Conservation (phyloP, 2,329 filamentous ascomycete genomes). For the Exophiala spinifera region DNA sequence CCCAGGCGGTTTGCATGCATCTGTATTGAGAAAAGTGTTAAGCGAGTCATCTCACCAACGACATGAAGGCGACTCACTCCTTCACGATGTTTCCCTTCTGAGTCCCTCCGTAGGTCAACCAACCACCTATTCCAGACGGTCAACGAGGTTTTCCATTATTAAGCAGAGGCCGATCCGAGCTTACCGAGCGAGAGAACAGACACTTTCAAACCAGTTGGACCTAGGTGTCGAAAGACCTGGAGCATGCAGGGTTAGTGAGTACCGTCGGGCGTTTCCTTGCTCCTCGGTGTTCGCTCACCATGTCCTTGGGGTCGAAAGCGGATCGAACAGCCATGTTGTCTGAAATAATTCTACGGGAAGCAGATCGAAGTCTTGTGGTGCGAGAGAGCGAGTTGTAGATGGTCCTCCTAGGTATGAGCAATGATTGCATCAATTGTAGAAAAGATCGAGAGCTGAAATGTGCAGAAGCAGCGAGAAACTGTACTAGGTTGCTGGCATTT, state of each 20-base stretch:
- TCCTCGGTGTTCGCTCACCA: slow-evolving; percentile 7
- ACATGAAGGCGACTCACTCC: slow-evolving; percentile 40
- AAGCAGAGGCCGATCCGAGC: background rate
- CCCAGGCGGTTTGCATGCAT: slow-evolving; percentile 54
- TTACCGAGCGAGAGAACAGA: slow-evolving; percentile 64
- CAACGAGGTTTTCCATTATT: background rate
- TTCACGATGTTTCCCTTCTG: slow-evolving; percentile 61
- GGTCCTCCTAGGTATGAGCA: background rate
- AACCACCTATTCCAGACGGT: slow-evolving; percentile 32
- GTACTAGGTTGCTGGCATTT: background rate
- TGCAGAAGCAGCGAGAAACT: background rate
- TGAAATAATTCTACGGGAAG: slow-evolving; percentile 3
- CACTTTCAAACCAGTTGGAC: slow-evolving; percentile 68
- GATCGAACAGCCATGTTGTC: slow-evolving; percentile 25
- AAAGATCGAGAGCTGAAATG: background rate
- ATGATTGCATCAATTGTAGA: background rate
- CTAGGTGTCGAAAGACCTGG: slow-evolving; percentile 59
- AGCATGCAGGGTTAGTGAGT: background rate
- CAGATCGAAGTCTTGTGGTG: background rate
- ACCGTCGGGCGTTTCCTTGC: background rate
- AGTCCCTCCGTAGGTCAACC: slow-evolving; percentile 49
- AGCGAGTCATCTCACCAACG: background rate
- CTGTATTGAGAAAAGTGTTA: slow-evolving; percentile 24
- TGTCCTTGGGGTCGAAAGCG: slow-evolving; percentile 26
- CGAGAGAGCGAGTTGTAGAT: background rate